Evolutionary conservation across 768 basidiomycete species (phyloP).

Genomic region (Leccinum uliginosum): DNA sequence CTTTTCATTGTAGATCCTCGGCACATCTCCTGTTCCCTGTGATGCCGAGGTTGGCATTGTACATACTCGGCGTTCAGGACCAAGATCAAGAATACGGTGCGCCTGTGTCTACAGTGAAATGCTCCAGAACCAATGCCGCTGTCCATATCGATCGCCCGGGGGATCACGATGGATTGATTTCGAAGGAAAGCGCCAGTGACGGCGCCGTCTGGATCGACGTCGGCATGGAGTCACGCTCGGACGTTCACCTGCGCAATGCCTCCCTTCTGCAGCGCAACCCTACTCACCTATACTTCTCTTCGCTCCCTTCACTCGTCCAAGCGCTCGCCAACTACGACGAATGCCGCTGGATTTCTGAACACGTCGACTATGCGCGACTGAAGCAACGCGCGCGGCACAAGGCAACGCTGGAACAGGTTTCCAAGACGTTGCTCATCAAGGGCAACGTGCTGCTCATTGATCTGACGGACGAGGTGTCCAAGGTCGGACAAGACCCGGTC

Average conservation of each 20-base stretch:
- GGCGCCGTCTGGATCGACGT: conserved; percentile 39
- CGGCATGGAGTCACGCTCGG: conserved; percentile 47
- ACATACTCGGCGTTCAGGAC: conserved; percentile 41
- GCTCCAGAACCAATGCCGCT: background rate
- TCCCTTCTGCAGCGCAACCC: conserved; percentile 55
- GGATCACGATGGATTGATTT: background rate
- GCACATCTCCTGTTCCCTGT: conserved; percentile 54
- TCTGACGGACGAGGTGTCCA: conserved; percentile 51
- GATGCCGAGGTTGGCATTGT: conserved; percentile 49
- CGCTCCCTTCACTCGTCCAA: conserved; percentile 46
- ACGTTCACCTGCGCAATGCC: conserved; percentile 59
- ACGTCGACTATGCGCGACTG: conserved; percentile 49
- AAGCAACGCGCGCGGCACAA: conserved; percentile 57
- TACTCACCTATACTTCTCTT: conserved; percentile 46
- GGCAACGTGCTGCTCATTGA: conserved; percentile 47
- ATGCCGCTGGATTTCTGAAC: conserved; percentile 52
- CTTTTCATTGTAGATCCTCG: conserved; percentile 33
- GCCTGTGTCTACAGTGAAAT: conserved; percentile 9
- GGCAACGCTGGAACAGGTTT: conserved; percentile 48
- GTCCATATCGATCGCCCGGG: background rate
- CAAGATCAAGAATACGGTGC: conserved; percentile 3
- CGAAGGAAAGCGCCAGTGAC: background rate
- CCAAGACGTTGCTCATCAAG: conserved; percentile 51
- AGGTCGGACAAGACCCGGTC: conserved; percentile 43
- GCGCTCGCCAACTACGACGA: conserved; percentile 55